Evolutionary conservation across 768 basidiomycete genomes (phyloP).

Genomic region (Lanmaoa rubissima): DNA sequence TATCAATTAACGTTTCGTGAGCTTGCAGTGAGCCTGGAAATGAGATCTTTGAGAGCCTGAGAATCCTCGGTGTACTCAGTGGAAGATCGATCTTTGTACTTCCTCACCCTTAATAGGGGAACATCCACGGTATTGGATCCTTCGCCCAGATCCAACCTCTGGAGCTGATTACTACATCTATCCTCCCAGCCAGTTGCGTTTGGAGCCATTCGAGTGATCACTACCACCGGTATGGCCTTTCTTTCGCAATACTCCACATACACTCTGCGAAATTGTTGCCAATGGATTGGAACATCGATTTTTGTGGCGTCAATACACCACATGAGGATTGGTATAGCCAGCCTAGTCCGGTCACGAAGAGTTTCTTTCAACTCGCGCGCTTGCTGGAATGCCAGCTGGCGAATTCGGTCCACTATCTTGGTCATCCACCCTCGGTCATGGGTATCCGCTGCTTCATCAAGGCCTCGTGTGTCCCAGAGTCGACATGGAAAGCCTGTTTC

Average conservation of each 20-base stretch:
- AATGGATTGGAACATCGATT: constrained; percentile 11
- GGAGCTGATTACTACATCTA: constrained; percentile 15
- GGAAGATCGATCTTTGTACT: constrained; percentile 2
- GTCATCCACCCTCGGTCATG: constrained; percentile 3
- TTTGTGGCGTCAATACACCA: constrained; percentile 28
- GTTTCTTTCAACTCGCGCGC: constrained; percentile 18
- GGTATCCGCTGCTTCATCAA: constrained; percentile 19
- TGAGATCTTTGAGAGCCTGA: constrained; percentile 11
- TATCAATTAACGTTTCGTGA: not conserved
- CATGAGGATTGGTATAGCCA: constrained; percentile 16
- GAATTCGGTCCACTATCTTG: constrained; percentile 12
- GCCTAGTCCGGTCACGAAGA: constrained; percentile 7
- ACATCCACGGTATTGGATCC: not conserved
- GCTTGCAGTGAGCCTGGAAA: constrained; percentile 2
- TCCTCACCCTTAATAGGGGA: constrained; percentile 12
- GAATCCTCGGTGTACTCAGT: constrained; percentile 17
- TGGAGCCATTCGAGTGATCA: constrained; percentile 15
- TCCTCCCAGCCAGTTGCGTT: constrained; percentile 5
- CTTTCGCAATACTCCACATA: constrained; percentile 24
- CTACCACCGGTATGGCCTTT: constrained; percentile 21
- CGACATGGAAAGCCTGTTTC: constrained; percentile 5
- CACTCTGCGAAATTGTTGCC: constrained; percentile 23
- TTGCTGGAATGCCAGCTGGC: constrained; percentile 10
- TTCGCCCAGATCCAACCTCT: constrained; percentile 4
- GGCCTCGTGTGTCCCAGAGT: constrained; percentile 30